Base-by-base conservation (phyloP, 1,139 yeast genomes). In the Candida sanyaensis region DNA sequence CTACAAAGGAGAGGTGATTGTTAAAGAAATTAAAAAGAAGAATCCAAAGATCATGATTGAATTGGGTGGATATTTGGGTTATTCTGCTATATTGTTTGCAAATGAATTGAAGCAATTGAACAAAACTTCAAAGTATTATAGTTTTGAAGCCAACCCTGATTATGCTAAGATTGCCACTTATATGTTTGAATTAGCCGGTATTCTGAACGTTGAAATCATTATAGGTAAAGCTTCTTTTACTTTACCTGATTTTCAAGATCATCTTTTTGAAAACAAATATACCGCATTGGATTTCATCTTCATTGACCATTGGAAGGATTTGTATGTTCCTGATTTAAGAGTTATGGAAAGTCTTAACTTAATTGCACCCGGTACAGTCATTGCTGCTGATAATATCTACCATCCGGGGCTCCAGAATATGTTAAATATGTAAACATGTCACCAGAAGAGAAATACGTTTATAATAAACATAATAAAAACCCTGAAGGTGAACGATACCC, bases 1-100 rank as follows among this genome's bases (percentile, higher is more conserved):
- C 1, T 31, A 48, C 8, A 75, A 73, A 47, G 78, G 77, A 0
- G 37, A 57, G n/a, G 47, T 61, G 1, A 59, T 76, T 5, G 43
- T 60, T 12, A 61, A 66, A 3, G 54, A 63, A 43, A 60, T 75
- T 23, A 50, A 48, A 8, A 50, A 60, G 40, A 40, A 45, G 4
- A 55, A 63, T 23, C 79, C 80, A 1, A 62, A 62, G 33, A 47
- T 64, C 4, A 59, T 75, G 60, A 58, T 72, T 37, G 81, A 78
- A 51, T 59, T 77, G 39, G 81, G 81, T 4, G 65, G 77, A 3
- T 75, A 68, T 48, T 60, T 71, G 17, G 81, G 81, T 0, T 77
- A 76, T 51, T 69, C 77, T 0, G 75, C 79, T 6, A 64, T 77
- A 2, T 54, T 66, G 31, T 73, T 73, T 49, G 68, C 69, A 1